phyloP scores from a whole-genome alignment of 2,329 filamentous ascomycete genomes.

The Colletotrichum sp. region DNA sequence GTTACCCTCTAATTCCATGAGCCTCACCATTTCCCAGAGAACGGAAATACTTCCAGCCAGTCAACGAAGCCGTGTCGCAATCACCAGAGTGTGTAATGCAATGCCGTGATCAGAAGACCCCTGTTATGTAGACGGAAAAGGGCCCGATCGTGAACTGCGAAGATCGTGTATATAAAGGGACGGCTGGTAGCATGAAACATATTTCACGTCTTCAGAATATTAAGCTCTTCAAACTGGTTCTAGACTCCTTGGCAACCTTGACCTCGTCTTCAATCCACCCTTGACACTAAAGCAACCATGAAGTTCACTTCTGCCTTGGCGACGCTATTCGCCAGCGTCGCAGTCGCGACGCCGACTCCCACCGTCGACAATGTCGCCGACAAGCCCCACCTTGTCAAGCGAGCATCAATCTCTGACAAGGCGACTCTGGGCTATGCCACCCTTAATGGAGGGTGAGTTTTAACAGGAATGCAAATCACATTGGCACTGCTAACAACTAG shows the following conservation, averaged over 20 bases:
- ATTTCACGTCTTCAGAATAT: neutral
- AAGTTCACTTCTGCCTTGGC: constrained; percentile 12
- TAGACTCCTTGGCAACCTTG: neutral
- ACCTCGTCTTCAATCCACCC: neutral
- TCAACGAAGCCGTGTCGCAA: neutral
- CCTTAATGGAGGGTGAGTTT: constrained; percentile 39
- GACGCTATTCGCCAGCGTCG: constrained; percentile 9
- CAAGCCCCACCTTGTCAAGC: constrained; percentile 19
- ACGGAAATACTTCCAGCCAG: neutral
- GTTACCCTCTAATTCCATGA: neutral
- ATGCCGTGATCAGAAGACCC: neutral
- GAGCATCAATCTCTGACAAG: constrained; percentile 24
- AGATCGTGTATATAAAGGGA: constrained; percentile 1
- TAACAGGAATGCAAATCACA: fast-evolving
- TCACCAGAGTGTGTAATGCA: neutral
- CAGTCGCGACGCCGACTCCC: constrained; percentile 20
- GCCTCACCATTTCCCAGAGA: neutral
- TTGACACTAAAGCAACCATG: neutral
- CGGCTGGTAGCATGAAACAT: neutral
- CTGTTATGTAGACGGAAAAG: neutral
- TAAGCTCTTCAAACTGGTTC: neutral
- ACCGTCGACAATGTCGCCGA: constrained; percentile 6
- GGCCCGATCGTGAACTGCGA: neutral
- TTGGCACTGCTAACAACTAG: neutral
- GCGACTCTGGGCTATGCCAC: constrained; percentile 48